phyloP scores from a whole-genome alignment of 208 protist species.

The Acanthamoeba royreba region DNA sequence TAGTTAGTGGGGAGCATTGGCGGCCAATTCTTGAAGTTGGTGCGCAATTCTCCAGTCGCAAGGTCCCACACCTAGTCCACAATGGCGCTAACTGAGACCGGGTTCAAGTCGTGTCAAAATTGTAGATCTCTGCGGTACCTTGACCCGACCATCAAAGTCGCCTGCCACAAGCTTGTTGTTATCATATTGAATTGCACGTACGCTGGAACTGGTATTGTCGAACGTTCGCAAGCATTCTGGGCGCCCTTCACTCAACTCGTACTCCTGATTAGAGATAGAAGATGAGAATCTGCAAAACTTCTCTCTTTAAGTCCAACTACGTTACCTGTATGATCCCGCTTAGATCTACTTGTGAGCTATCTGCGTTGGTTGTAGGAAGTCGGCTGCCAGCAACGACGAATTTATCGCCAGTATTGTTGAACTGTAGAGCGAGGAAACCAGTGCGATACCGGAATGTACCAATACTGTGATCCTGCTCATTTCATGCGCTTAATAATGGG shows the following conservation, averaged over 20 bases:
- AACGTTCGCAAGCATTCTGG: not conserved
- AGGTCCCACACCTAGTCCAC: conserved; percentile 24
- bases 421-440: not conserved
- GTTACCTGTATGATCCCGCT: not conserved
- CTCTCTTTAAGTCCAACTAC: not conserved
- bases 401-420: not conserved
- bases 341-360: not conserved
- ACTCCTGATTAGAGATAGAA: too few species aligned
- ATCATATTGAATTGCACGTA: not conserved
- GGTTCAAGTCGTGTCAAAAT: too few species aligned
- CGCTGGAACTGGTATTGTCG: not conserved
- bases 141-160: not conserved
- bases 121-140: too few species aligned
- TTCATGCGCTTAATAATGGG: not conserved
- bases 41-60: not conserved
- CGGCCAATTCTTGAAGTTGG: not conserved
- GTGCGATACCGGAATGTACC: not conserved
- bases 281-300: not conserved
- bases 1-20: not conserved
- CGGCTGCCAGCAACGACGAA: not conserved
- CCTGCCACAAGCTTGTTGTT: not conserved
- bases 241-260: not conserved
- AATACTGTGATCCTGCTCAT: not conserved
- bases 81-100: too few species aligned
- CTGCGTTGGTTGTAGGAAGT: too few species aligned